These are phyloP conservation scores for Sclerotinia minor DNA, from an alignment of 2,329 filamentous ascomycete genomes.

Conservation along the genomic window DNA sequence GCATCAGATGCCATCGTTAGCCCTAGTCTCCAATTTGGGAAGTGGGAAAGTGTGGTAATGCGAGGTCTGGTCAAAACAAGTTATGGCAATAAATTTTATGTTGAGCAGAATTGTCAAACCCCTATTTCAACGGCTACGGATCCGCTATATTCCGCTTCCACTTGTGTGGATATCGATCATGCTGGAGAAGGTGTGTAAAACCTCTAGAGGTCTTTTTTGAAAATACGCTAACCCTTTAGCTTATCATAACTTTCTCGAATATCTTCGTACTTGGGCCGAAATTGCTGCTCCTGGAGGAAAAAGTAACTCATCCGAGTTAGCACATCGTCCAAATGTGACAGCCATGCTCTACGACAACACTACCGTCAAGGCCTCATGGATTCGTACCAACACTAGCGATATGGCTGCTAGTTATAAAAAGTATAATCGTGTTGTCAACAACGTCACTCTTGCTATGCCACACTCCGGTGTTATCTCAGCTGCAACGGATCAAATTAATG, in stretches of 20 bases:
- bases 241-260: slow-evolving; percentile 69
- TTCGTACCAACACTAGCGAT: slow-evolving; percentile 56
- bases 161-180: slow-evolving; percentile 69
- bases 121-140: slow-evolving; percentile 54
- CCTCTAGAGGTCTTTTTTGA: too few relatives aligned
- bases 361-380: slow-evolving; percentile 68
- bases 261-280: slow-evolving; percentile 56
- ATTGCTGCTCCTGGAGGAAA: slow-evolving; percentile 48
- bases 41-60: slow-evolving; percentile 52
- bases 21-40: slow-evolving; percentile 65
- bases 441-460: slow-evolving; percentile 75
- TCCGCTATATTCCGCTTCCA: slow-evolving; percentile 45
- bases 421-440: slow-evolving; percentile 64
- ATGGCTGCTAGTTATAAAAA: slow-evolving; percentile 52
- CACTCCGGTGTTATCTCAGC: slow-evolving; percentile 68
- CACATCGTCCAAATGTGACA: slow-evolving; percentile 57
- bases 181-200: slow-evolving; percentile 56
- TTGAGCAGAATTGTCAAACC: slow-evolving; percentile 58
- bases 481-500: slow-evolving; percentile 59
- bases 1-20: slow-evolving; percentile 74
- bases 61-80: slow-evolving; percentile 57
- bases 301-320: slow-evolving; percentile 45
- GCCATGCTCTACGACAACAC: slow-evolving; percentile 71
- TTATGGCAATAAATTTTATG: slow-evolving; percentile 63
- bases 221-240: slow-evolving; percentile 39